These are phyloP conservation scores for Fusarium ambrosium DNA, from an alignment of 2,329 filamentous ascomycete genomes.

Conservation along the genomic window DNA sequence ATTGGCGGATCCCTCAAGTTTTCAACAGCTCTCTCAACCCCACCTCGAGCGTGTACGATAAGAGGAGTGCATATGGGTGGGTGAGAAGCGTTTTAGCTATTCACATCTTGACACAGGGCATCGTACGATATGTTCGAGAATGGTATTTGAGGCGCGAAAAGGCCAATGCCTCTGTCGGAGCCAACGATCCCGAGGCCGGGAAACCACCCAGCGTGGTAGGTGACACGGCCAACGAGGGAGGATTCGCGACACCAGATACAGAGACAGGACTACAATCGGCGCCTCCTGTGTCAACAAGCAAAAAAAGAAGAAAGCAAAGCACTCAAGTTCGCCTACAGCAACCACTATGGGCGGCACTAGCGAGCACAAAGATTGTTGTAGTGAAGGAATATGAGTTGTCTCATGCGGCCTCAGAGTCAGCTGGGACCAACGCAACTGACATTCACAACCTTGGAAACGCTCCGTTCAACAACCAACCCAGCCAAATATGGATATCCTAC, in stretches of 20 bases:
- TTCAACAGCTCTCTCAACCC: constrained; percentile 63
- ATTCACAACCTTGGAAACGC: constrained; percentile 83
- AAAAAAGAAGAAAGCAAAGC: constrained; percentile 91
- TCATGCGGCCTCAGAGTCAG: constrained; percentile 79
- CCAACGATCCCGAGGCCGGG: constrained; percentile 74
- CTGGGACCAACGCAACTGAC: constrained; percentile 80
- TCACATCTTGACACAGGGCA: constrained; percentile 80
- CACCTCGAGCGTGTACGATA: constrained; percentile 63
- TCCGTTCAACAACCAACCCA: constrained; percentile 77
- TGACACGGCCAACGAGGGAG: constrained; percentile 49
- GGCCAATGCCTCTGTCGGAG: constrained; percentile 62
- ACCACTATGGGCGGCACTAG: constrained; percentile 93
- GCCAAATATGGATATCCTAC: constrained; percentile 85
- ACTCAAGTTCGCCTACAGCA: constrained; percentile 91
- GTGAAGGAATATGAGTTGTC: constrained; percentile 92
- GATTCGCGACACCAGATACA: constrained; percentile 67
- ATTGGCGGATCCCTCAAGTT: constrained; percentile 60
- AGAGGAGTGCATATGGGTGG: constrained; percentile 73
- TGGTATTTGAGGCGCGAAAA: constrained; percentile 75
- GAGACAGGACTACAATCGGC: constrained; percentile 56
- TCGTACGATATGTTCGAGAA: constrained; percentile 78
- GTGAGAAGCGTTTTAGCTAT: constrained; percentile 78
- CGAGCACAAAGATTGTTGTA: constrained; percentile 96
- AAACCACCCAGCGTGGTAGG: constrained; percentile 59
- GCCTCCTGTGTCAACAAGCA: constrained; percentile 70